A percentile compares a stretch with the other conserved stretches of the same genome.
Conservation (phyloP, 192 early-diverging fungal species). For the Chytriomyces confervae region DNA sequence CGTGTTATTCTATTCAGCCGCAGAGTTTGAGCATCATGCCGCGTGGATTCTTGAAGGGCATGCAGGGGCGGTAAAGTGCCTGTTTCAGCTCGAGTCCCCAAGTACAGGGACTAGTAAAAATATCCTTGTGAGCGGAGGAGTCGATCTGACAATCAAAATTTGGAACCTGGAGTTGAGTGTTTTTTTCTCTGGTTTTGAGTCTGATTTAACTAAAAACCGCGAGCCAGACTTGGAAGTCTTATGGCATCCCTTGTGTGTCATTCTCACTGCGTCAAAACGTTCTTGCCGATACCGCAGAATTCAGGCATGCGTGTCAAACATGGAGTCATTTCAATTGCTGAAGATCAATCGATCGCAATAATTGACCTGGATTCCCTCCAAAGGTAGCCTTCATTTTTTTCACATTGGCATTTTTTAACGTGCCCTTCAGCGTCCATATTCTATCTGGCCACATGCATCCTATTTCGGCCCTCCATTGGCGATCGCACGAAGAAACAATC, state of each 20-base stretch:
- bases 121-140: constrained; percentile 68
- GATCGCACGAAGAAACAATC: constrained; percentile 69
- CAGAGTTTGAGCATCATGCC: constrained; percentile 24
- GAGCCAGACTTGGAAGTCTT: constrained; percentile 48
- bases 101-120: constrained; percentile 40
- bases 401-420: background rate
- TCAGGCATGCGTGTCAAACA: constrained; percentile 45
- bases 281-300: constrained; percentile 38
- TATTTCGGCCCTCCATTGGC: constrained; percentile 69
- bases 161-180: constrained; percentile 75
- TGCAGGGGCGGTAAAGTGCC: constrained; percentile 61
- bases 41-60: constrained; percentile 54
- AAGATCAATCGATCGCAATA: constrained; percentile 72
- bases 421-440: constrained; percentile 46
- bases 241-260: constrained; percentile 63
- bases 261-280: constrained; percentile 34
- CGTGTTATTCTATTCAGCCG: constrained; percentile 46
- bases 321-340: constrained; percentile 66
- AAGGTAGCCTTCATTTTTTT: constrained; percentile 44
- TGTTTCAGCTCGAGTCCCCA: constrained; percentile 57
- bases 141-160: constrained; percentile 70
- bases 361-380: constrained; percentile 76
- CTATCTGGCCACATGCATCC: constrained; percentile 67
- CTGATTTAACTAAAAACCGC: background rate
- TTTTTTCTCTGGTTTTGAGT: background rate